Base-by-base conservation (phyloP, 768 basidiomycete genomes). In the Kwoniella dendrophila region DNA sequence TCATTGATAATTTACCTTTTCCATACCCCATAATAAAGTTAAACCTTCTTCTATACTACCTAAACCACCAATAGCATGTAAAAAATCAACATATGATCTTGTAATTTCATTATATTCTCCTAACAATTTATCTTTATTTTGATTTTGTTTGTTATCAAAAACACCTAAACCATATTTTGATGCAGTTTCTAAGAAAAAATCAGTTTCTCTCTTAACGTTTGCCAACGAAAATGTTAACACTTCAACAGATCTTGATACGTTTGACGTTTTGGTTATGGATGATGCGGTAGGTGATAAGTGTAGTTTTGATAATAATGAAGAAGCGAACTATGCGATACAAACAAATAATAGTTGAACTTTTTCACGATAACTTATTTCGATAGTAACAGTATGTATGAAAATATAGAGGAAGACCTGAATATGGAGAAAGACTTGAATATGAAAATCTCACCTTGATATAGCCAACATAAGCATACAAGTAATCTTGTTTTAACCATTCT, bases 1-100 rank as follows among this genome's bases (percentile, higher is more conserved):
- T n/a, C n/a, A n/a, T n/a, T n/a, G n/a, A n/a, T n/a, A n/a, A n/a
- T 77, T 22, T 43, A 88, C 88, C 80, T 84, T 83, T 74, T 90
- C 89, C 88, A 90, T 90, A 0, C 86, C 86, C 88, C 88, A 90
- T 14, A 90, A 78, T 63, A 90, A 86, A 1, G 90, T 80, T 22
- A 90, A 77, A 0, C 86, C 87, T 41, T 90, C 88, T 50, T 84
- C 83, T 20, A 88, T 66, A 0, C 78, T 80, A 3, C 82, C 83
- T 16, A 77, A 69, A 4, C 80, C 77, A 2, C 82, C 81, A 2
- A 86, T 78, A 5, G 85, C 82, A 2, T 82, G 82, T 85, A 90
- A 86, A 75, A 88, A 87, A 10, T 88, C 87, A 1, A 87, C 86
- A 66, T 89, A 90, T 59, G 86, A 84, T 65, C 84, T 81, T 8